Evolutionary conservation across 805 yeast genomes (phyloP), one percentile per base, ranked within the genome.

Genomic region (Debaryomyces tyrocola): DNA sequence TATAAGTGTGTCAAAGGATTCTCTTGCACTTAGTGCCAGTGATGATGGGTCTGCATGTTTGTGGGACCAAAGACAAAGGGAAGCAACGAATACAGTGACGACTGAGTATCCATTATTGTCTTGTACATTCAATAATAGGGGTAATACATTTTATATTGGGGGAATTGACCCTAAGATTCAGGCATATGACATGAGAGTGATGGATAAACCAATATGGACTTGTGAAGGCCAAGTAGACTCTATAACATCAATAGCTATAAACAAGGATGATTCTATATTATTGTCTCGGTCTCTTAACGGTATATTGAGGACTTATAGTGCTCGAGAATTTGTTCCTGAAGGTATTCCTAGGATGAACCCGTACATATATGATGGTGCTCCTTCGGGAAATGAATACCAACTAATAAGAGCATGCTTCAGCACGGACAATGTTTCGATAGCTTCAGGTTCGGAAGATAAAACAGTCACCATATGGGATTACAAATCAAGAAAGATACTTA

Each of bases 141-240:
- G 78, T 1, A 60, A 65, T 12, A 62, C 67, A 11, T 54, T 85
- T 4, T 87, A 72, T 53, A 71, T 80, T 4, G 69, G 84, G 0
- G 96, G 96, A 0, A 77, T 88, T 2, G 92, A 88, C 51, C 85
- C 89, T 1, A 66, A 72, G 0, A 73, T 88, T 0, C 58, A 67
- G 36, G 84, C 82, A 2, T 84, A 77, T 66, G 95, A 88, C 56
- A 41, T 79, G 6, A 63, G 89, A 44, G 61, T 69, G 3, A 46
- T 68, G 4, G 64, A 66, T 0, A 47, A 54, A 5, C 73, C 78
- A 0, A 37, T 76, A 7, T 83, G 85, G 80, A 63, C 44, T 64
- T 78, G 55, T 62, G 67, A 41, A 54, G 72, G 41, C 31, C 70
- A 45, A 79, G 57, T 64, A 6, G 86, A 80, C 40, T 63, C 80